These are phyloP conservation scores for Ganoderma sp. DNA, from an alignment of 1,284 basidiomycete species.

Conservation along the genomic window DNA sequence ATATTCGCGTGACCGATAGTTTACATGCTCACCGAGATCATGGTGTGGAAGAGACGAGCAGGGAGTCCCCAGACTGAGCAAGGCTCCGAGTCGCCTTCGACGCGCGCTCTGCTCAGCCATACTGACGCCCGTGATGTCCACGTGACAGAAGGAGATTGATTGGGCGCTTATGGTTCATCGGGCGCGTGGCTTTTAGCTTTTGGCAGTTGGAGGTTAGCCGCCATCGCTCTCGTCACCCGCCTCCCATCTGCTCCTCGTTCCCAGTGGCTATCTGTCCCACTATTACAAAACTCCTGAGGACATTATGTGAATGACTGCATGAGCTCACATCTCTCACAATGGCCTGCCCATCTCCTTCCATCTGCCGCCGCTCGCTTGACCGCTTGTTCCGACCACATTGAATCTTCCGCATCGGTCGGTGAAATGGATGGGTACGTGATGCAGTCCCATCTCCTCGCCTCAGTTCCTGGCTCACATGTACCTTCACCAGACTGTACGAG, in stretches of 20 bases:
- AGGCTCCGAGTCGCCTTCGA: not conserved
- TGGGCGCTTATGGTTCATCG: not conserved
- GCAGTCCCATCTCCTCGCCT: not conserved
- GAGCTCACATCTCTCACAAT: not conserved
- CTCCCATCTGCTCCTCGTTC: not conserved
- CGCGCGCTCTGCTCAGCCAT: not conserved
- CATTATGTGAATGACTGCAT: not conserved
- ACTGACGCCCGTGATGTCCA: not conserved
- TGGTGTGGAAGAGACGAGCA: slow-evolving; percentile 26
- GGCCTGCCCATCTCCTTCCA: not conserved
- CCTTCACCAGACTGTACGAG: not conserved
- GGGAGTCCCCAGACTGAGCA: not conserved
- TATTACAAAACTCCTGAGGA: not conserved
- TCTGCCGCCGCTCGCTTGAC: not conserved
- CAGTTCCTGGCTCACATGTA: not conserved
- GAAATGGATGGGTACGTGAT: not conserved
- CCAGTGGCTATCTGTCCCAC: not conserved
- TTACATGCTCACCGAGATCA: slow-evolving; percentile 48
- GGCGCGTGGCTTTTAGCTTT: slow-evolving; percentile 3
- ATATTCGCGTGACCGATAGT: not conserved
- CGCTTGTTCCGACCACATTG: not conserved
- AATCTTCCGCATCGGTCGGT: not conserved
- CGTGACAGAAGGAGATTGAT: not conserved
- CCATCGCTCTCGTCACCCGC: not conserved
- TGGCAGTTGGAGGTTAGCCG: not conserved